A percentile compares a stretch with the other conserved stretches of the same genome.
These are phyloP conservation scores for Teratosphaeria viscida DNA, from an alignment of 2,329 filamentous ascomycete species.

Conservation along the genomic window DNA sequence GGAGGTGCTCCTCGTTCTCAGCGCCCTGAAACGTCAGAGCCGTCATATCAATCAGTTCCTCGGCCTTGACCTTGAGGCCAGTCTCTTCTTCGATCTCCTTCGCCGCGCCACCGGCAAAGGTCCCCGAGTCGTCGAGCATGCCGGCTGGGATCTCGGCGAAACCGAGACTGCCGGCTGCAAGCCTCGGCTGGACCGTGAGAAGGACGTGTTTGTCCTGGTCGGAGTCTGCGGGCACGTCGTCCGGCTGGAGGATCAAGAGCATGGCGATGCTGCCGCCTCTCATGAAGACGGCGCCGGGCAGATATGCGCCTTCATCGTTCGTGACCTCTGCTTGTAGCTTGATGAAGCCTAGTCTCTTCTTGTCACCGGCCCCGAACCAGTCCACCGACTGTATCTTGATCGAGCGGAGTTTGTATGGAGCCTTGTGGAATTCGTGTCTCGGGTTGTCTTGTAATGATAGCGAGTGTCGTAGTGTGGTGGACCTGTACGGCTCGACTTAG, in stretches of 20 bases:
- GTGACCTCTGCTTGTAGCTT: constrained; percentile 46
- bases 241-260: constrained; percentile 46
- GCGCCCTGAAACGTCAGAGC: constrained; percentile 32
- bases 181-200: constrained; percentile 47
- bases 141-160: constrained; percentile 50
- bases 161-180: constrained; percentile 44
- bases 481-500: constrained; percentile 4
- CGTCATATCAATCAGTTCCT: constrained; percentile 46
- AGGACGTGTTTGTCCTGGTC: constrained; percentile 41
- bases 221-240: constrained; percentile 33
- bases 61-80: constrained; percentile 38
- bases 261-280: constrained; percentile 49
- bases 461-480: constrained; percentile 39
- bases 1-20: constrained; percentile 28
- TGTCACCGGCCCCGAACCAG: constrained; percentile 35
- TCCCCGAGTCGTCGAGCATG: constrained; percentile 47
- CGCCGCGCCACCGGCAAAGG: constrained; percentile 45
- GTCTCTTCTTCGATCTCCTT: constrained; percentile 50
- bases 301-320: constrained; percentile 39
- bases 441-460: constrained; percentile 36
- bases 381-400: constrained; percentile 47
- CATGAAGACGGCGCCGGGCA: constrained; percentile 48
- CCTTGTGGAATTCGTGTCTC: constrained; percentile 40
- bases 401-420: constrained; percentile 41
- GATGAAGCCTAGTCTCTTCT: constrained; percentile 42